Evolutionary conservation across 495 filamentous ascomycete genomes (phyloP), one percentile per base, ranked within the genome.

Genomic region (Apodospora peruviana): DNA sequence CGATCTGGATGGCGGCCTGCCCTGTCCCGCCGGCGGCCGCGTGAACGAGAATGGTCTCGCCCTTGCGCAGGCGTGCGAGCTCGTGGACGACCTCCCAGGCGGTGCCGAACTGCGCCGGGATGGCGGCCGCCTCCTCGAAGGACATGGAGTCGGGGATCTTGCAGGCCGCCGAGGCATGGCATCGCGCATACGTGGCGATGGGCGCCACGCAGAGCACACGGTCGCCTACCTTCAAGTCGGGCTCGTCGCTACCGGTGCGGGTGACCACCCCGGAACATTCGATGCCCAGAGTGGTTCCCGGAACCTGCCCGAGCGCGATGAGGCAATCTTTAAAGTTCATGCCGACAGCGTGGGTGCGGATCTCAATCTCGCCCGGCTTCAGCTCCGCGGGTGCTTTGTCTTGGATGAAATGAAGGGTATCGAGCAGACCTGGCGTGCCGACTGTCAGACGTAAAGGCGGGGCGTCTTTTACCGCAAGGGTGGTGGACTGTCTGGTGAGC

Each of bases 21-120:
- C 79, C 80, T 0, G 77, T 54, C 14, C 68, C 70, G 16, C 76
- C 75, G 1, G 77, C 60, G 11, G 68, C 81, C 0, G 67, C 68
- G 49, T 84, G 78, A 23, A 85, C 77, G 11, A 85, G 65, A 2
- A 84, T 65, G 16, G 62, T 72, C 42, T 84, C 74, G 3, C 62
- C 77, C 23, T 64, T 57, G 4, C 40, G 29, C 5, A 77, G 43
- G 8, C 62, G 52, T 3, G 64, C 72, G 5, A 67, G 40, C 5
- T 73, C 50, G 21, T 62, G n/a, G 20, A 77, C 50, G 0, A 71
- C 64, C 47, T 83, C 72, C 27, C 72, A 75, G 0, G 79, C 80
- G 0, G 81, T 83, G 14, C 37, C n/a, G 0, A 71, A 52, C 0
- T 76, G 65, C 2, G 77, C 52, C 14, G 75, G 65, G 0, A 53